These are phyloP conservation scores for Anethum foeniculum DNA, from an alignment of 140 eudicot species.

Conservation along the genomic window DNA sequence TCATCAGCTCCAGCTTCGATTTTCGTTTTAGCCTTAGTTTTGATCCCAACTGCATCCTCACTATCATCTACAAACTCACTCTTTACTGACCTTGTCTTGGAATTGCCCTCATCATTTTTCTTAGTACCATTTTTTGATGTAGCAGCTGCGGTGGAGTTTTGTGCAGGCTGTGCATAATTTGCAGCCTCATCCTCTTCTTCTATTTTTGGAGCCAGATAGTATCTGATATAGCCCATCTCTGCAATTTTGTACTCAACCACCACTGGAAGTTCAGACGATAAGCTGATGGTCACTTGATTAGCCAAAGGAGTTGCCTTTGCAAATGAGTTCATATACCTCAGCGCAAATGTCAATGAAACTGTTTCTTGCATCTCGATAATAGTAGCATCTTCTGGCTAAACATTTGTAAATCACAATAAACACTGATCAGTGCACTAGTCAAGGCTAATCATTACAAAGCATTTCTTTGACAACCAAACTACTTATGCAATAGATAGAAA, in stretches of 20 bases:
- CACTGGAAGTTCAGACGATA: slow-evolving; percentile 49
- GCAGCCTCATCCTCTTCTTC: slow-evolving; percentile 58
- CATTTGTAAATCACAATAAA: slow-evolving; percentile 9
- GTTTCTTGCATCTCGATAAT: slow-evolving; percentile 55
- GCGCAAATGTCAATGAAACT: slow-evolving; percentile 50
- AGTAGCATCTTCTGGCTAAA: slow-evolving; percentile 72
- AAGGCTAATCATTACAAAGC: neutral
- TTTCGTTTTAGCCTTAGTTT: neutral
- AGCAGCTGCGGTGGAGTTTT: slow-evolving; percentile 12
- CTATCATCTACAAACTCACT: slow-evolving; percentile 21
- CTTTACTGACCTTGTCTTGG: slow-evolving; percentile 9
- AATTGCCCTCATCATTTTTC: slow-evolving; percentile 24
- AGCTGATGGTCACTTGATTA: slow-evolving; percentile 49
- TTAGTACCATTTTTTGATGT: slow-evolving; percentile 7
- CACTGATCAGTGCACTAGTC: neutral
- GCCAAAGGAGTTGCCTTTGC: slow-evolving; percentile 61
- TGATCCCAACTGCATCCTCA: slow-evolving; percentile 18
- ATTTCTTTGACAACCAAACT: neutral
- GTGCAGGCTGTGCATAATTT: slow-evolving; percentile 29
- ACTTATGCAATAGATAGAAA: neutral
- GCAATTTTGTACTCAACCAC: slow-evolving; percentile 67
- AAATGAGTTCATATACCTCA: slow-evolving; percentile 56
- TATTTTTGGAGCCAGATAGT: slow-evolving; percentile 56
- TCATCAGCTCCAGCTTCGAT: slow-evolving; percentile 10
- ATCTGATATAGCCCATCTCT: slow-evolving; percentile 54